Conservation (phyloP, 2,329 filamentous ascomycete genomes). For the Zopfia rhizophila region DNA sequence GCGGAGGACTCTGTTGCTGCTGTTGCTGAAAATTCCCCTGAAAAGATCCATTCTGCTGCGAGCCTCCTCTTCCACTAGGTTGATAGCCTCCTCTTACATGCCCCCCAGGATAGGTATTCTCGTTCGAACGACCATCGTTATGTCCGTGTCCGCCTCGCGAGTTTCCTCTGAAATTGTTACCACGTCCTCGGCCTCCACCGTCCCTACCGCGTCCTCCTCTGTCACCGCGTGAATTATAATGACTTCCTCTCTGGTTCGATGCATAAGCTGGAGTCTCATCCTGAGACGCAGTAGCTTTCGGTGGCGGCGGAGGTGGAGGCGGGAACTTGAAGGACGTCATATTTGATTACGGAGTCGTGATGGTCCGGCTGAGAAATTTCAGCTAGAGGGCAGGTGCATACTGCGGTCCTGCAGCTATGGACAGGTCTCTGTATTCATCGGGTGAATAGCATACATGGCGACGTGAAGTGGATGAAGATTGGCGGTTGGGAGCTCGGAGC, state of each 20-base stretch:
- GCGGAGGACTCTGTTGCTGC: neutral
- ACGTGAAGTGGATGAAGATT: too few relatives aligned
- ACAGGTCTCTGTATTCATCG: too few relatives aligned
- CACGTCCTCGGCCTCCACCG: slow-evolving; percentile 34
- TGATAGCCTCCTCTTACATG: slow-evolving; percentile 34
- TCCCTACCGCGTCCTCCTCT: too few relatives aligned
- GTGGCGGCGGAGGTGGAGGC: slow-evolving; percentile 58
- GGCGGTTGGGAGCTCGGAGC: too few relatives aligned
- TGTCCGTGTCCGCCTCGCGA: slow-evolving; percentile 31
- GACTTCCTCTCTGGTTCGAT: slow-evolving; percentile 42
- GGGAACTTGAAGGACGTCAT: slow-evolving; percentile 57
- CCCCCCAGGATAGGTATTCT: neutral
- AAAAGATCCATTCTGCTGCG: slow-evolving; percentile 14
- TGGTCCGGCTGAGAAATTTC: too few relatives aligned
- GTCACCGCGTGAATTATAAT: slow-evolving; percentile 8
- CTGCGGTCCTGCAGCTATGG: too few relatives aligned
- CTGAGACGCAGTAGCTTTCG: slow-evolving; percentile 39
- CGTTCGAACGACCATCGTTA: slow-evolving; percentile 24
- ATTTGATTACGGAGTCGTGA: neutral
- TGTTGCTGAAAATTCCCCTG: slow-evolving; percentile 20
- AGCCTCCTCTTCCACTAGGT: slow-evolving; percentile 25
- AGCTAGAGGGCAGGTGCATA: too few relatives aligned
- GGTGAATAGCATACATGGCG: too few relatives aligned
- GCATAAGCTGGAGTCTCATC: slow-evolving; percentile 37
- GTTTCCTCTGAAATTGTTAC: slow-evolving; percentile 25